Evolutionary conservation across 371 early-diverging fungal genomes (phyloP).

Genomic region (Mucor indicus): DNA sequence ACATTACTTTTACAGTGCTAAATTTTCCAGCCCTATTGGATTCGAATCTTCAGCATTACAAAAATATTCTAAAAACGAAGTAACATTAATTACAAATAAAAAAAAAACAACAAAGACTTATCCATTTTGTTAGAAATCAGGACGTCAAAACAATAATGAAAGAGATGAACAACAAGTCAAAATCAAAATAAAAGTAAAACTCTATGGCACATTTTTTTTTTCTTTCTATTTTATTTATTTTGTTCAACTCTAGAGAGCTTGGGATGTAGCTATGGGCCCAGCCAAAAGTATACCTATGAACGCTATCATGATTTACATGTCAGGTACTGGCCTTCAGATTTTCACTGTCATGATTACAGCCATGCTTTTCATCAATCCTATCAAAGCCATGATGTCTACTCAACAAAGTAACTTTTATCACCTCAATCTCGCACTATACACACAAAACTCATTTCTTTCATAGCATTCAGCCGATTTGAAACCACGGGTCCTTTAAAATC

Average conservation of each 20-base stretch:
- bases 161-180: conserved; percentile 25
- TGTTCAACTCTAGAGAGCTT: conserved; percentile 65
- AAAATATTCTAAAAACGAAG: conserved; percentile 19
- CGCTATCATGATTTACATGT: conserved; percentile 97
- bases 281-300: conserved; percentile 96
- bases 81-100: not conserved
- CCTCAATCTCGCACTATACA: not conserved
- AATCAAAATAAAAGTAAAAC: conserved; percentile 34
- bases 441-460: not conserved
- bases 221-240: not conserved
- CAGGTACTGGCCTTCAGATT: conserved; percentile 92
- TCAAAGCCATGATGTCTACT: conserved; percentile 73
- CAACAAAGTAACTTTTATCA: conserved; percentile 53
- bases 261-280: conserved; percentile 92
- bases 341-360: conserved; percentile 93
- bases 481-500: conserved; percentile 35
- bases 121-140: conserved; percentile 16
- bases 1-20: conserved; percentile 3
- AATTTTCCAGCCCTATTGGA: conserved; percentile 34
- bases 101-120: not conserved
- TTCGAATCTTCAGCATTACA: conserved; percentile 32
- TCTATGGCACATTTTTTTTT: not conserved
- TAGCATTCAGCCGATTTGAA: conserved; percentile 71
- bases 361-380: conserved; percentile 91
- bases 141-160: conserved; percentile 8